These are phyloP conservation scores for Calonectria pseudoreteaudii DNA, from an alignment of 2,329 filamentous ascomycete species.

Conservation along the genomic window DNA sequence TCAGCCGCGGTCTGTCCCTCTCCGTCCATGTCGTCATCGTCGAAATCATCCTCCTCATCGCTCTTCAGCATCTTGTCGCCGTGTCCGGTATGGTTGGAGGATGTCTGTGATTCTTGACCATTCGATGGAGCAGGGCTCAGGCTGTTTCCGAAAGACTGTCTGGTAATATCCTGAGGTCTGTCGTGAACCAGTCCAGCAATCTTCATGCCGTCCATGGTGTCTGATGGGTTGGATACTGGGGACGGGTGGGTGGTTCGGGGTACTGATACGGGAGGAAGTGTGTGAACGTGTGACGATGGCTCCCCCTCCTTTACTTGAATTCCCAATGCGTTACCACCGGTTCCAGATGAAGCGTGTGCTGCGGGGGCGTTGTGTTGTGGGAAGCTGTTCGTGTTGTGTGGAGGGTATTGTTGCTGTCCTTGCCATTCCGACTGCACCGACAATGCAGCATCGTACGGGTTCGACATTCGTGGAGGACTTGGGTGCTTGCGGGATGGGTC, in stretches of 20 bases:
- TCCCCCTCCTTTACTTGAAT: constrained; percentile 73
- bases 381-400: constrained; percentile 59
- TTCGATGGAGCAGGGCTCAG: constrained; percentile 37
- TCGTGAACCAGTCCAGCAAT: constrained; percentile 19
- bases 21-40: constrained; percentile 69
- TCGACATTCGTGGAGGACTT: constrained; percentile 67
- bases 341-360: constrained; percentile 48
- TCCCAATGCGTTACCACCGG: constrained; percentile 62
- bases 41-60: constrained; percentile 60
- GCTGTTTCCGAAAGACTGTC: background rate
- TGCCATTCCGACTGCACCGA: constrained; percentile 69
- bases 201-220: constrained; percentile 7
- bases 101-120: constrained; percentile 49
- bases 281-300: constrained; percentile 50
- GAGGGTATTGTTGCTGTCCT: constrained; percentile 64
- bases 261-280: constrained; percentile 54
- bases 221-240: constrained; percentile 18
- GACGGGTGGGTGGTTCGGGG: constrained; percentile 54
- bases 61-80: constrained; percentile 58
- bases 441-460: constrained; percentile 63
- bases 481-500: constrained; percentile 59
- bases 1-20: constrained; percentile 65
- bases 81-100: constrained; percentile 48
- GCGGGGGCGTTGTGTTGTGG: constrained; percentile 46
- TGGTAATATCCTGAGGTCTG: background rate